phyloP scores from a whole-genome alignment of 768 basidiomycete species.

The Amanita polypyramis region DNA sequence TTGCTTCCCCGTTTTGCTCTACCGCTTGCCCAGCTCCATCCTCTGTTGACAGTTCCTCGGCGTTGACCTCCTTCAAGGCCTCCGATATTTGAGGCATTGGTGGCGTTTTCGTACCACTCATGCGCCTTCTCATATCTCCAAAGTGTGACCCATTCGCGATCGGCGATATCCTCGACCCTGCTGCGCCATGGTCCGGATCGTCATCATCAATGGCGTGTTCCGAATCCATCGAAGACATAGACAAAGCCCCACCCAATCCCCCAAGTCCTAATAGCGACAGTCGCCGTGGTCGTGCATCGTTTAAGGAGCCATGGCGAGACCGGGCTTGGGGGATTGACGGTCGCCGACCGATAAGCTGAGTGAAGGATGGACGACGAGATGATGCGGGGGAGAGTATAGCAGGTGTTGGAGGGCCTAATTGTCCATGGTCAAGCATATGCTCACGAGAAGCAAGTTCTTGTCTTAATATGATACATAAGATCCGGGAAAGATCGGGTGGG shows the following conservation, averaged over 20 bases:
- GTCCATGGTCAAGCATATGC: conserved; percentile 88
- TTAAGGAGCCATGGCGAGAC: conserved; percentile 8
- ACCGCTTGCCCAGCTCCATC: background rate
- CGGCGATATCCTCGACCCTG: background rate
- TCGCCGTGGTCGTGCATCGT: conserved; percentile 5
- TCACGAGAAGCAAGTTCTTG: conserved; percentile 84
- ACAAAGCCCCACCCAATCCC: conserved; percentile 22
- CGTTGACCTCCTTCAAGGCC: background rate
- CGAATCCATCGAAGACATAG: conserved; percentile 23
- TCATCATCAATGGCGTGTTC: conserved; percentile 5
- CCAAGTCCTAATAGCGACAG: conserved; percentile 8
- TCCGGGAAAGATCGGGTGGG: background rate
- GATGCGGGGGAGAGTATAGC: conserved; percentile 33
- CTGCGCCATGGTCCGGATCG: background rate
- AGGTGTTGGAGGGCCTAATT: conserved; percentile 61
- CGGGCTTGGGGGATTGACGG: conserved; percentile 13
- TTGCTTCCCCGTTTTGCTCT: background rate
- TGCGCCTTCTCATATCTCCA: background rate
- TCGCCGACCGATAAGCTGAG: conserved; percentile 13
- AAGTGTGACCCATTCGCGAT: background rate
- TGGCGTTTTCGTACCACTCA: conserved; percentile 6
- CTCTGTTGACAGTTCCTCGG: background rate
- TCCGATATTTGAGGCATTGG: conserved; percentile 7
- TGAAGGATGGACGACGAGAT: conserved; percentile 29
- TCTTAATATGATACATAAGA: conserved; percentile 22